Conservation (phyloP, 140 eudicot genomes). For the Flaveria floridana region DNA sequence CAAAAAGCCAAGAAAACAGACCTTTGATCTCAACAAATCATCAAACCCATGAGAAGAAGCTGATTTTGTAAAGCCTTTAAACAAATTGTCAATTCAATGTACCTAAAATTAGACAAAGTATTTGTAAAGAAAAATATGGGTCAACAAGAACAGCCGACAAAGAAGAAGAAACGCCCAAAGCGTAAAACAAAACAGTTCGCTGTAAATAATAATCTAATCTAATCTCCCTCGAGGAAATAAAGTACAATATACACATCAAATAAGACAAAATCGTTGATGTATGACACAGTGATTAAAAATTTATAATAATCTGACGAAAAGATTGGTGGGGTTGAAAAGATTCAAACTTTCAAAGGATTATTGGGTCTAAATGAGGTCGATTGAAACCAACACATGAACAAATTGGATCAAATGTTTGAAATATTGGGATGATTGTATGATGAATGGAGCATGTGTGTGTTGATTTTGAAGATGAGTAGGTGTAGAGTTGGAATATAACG, state of each 20-base stretch:
- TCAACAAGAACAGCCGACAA: conserved; percentile 55
- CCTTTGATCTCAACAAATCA: conserved; percentile 14
- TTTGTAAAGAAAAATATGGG: conserved; percentile 34
- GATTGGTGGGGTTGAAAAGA: neutral
- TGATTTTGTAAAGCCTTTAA: neutral
- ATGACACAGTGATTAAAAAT: conserved; percentile 21
- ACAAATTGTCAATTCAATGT: conserved; percentile 21
- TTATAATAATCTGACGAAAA: neutral
- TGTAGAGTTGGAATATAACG: conserved; percentile 5
- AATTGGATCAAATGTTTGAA: conserved; percentile 17
- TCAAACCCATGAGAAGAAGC: conserved; percentile 15
- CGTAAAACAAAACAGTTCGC: conserved; percentile 40
- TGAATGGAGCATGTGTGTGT: neutral
- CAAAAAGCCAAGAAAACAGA: conserved; percentile 17
- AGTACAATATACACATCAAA: neutral
- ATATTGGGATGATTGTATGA: neutral
- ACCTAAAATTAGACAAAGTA: conserved; percentile 35
- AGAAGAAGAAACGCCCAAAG: conserved; percentile 37
- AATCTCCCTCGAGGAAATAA: conserved; percentile 30
- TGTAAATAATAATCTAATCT: conserved; percentile 23
- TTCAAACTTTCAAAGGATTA: too few species aligned
- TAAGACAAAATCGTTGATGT: conserved; percentile 26
- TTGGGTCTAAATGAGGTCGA: conserved; percentile 23
- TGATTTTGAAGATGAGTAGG: conserved; percentile 5
- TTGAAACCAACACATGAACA: conserved; percentile 31